Evolutionary conservation across 2,329 filamentous ascomycete genomes (phyloP).

Genomic region (Bimuria novae-zelandiae): DNA sequence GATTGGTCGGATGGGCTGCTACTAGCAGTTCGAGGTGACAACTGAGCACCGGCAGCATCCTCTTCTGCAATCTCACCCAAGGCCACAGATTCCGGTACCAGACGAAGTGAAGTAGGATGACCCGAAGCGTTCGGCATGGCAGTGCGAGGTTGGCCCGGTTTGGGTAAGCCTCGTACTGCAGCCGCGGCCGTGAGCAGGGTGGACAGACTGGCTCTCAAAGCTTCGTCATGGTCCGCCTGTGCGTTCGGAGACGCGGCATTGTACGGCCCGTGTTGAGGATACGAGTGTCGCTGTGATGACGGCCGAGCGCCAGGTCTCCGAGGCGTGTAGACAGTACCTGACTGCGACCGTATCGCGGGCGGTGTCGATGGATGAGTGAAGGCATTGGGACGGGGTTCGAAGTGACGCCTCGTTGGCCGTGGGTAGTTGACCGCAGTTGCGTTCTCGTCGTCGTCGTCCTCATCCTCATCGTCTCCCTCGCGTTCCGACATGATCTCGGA

Average conservation of each 20-base stretch:
- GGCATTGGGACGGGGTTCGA: slow-evolving; percentile 88
- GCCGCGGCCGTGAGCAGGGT: slow-evolving; percentile 94
- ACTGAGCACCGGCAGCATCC: slow-evolving; percentile 21
- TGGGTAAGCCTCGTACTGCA: slow-evolving; percentile 80
- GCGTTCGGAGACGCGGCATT: slow-evolving; percentile 75
- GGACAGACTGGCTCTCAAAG: slow-evolving; percentile 88
- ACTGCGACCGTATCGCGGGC: slow-evolving; percentile 44
- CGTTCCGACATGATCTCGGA: slow-evolving; percentile 45
- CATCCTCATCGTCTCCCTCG: slow-evolving; percentile 47
- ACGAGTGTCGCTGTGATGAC: slow-evolving; percentile 47
- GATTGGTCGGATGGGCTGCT: slow-evolving; percentile 43
- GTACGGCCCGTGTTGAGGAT: slow-evolving; percentile 59
- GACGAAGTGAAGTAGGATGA: slow-evolving; percentile 59
- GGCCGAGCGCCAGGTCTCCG: slow-evolving; percentile 37
- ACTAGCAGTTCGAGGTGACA: slow-evolving; percentile 32
- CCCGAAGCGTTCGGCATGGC: slow-evolving; percentile 41
- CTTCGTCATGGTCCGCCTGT: slow-evolving; percentile 90
- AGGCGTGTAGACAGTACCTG: slow-evolving; percentile 55
- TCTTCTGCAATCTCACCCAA: slow-evolving; percentile 49
- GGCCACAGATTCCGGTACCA: slow-evolving; percentile 65
- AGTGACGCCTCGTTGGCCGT: slow-evolving; percentile 59
- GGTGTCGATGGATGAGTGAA: slow-evolving; percentile 79
- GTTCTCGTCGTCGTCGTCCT: slow-evolving; percentile 76
- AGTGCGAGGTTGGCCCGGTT: slow-evolving; percentile 51
- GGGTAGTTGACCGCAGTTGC: slow-evolving; percentile 77